Evolutionary conservation across 495 filamentous ascomycete species (phyloP), one percentile per base, ranked within the genome.

Genomic region (Coniosporium apollinis): DNA sequence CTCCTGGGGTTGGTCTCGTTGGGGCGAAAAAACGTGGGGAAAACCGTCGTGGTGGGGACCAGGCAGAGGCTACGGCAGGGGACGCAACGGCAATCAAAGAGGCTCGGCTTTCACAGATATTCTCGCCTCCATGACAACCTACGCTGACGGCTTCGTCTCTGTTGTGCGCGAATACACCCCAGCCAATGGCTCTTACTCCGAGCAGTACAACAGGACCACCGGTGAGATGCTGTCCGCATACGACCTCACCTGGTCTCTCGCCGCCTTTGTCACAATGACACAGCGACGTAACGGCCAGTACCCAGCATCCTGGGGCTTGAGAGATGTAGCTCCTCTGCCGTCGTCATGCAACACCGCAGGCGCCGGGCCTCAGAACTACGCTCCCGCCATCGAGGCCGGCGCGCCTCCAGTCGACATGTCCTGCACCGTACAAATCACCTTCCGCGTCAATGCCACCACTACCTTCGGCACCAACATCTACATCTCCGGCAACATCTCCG

Each of bases 181-280:
- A 19, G 29, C 57, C 15, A 64, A 66, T 39, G 76, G 76, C 14
- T 62, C 64, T 5, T 38, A 79, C 9, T 51, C 67, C 8, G 76
- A 81, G 50, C 75, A 81, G 44, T 79, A 60, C 42, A 57, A 64
- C 47, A 64, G 61, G 37, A 47, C 54, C 28, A 54, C 50, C 34
- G 75, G 75, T 28, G 34, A 41, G 0, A 65, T 64, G 7, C 40
- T 70, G n/a, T 71, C 69, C 0, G 76, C 75, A 6, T 39, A 56
- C 8, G 60, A 78, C 45, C 57, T 81, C 11, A 80, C 76, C 11
- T 82, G 76, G 76, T 78, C 69, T 9, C 77, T 72, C 46, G 68
- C 70, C 2, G 55, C 71, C n/a, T 75, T 77, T 56, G 45, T 75
- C 24, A 70, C 71, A 5, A 69, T 69, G 26, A 58, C 66, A 17